phyloP scores from a whole-genome alignment of 495 filamentous ascomycete genomes.

The Cercophora scortea region DNA sequence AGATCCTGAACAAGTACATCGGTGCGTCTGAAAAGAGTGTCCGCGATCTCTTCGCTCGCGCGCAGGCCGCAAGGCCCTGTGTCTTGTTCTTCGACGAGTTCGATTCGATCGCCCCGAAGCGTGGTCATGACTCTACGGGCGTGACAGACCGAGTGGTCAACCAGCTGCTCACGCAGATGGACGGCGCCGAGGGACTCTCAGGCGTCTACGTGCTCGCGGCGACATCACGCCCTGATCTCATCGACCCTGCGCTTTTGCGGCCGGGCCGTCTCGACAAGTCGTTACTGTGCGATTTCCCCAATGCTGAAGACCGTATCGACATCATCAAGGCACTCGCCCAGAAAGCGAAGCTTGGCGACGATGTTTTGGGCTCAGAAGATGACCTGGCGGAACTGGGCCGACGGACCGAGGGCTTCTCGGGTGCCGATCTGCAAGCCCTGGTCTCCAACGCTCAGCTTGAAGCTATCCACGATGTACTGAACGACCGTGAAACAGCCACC shows the following conservation, averaged over 20 bases:
- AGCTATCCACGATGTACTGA: conserved; percentile 87
- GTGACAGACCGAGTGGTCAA: conserved; percentile 99
- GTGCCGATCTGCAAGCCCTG: conserved; percentile 89
- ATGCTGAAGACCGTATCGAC: conserved; percentile 68
- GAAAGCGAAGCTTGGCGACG: conserved; percentile 62
- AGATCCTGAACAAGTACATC: conserved; percentile 98
- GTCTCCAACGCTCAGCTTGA: conserved; percentile 96
- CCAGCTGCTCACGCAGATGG: conserved; percentile 97
- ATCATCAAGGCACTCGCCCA: conserved; percentile 74
- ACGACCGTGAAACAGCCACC: conserved; percentile 42
- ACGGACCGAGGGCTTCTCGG: conserved; percentile 83
- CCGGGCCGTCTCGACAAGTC: conserved; percentile 89
- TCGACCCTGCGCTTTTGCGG: conserved; percentile 84
- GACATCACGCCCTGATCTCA: conserved; percentile 83
- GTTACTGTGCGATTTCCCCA: conserved; percentile 80
- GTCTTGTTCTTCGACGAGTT: conserved; percentile 98
- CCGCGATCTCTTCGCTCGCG: conserved; percentile 88
- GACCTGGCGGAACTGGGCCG: conserved; percentile 61
- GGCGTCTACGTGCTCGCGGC: conserved; percentile 96
- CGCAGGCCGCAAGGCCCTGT: conserved; percentile 80
- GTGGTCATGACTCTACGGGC: conserved; percentile 92
- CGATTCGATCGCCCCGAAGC: conserved; percentile 92
- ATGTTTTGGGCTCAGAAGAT: conserved; percentile 44
- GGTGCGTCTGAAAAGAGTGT: conserved; percentile 93
- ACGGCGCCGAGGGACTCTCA: conserved; percentile 88